These are phyloP conservation scores for Sphenostylis stenocarpa DNA, from an alignment of 306 rosid species.

Conservation along the genomic window DNA sequence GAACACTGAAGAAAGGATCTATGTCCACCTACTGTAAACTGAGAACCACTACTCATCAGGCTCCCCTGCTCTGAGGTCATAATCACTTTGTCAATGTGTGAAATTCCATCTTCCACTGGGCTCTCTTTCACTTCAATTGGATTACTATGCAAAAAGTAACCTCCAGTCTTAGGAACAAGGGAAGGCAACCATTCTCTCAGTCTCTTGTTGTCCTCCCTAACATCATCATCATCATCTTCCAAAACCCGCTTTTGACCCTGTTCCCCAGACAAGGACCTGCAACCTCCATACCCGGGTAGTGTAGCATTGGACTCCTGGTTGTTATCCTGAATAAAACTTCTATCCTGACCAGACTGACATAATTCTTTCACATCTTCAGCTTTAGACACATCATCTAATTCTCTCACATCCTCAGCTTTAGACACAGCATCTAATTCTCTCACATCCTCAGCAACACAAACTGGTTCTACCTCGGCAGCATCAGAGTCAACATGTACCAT, in stretches of 20 bases:
- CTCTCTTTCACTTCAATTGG: slow-evolving; percentile 50
- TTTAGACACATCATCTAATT: slow-evolving; percentile 42
- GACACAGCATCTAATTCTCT: slow-evolving; percentile 46
- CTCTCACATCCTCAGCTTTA: slow-evolving; percentile 43
- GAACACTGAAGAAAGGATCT: slow-evolving; percentile 54
- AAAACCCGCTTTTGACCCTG: slow-evolving; percentile 67
- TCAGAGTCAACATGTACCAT: slow-evolving; percentile 48
- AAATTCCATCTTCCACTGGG: slow-evolving; percentile 43
- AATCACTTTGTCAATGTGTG: slow-evolving; percentile 39
- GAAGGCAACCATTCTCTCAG: slow-evolving; percentile 65
- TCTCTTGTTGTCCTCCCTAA: slow-evolving; percentile 57
- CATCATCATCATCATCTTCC: slow-evolving; percentile 45
- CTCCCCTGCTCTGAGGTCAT: slow-evolving; percentile 48
- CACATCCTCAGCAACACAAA: slow-evolving; percentile 37
- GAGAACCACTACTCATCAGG: slow-evolving; percentile 45
- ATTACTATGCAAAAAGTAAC: slow-evolving; percentile 48
- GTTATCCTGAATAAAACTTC: slow-evolving; percentile 39
- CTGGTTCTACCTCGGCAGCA: slow-evolving; percentile 39
- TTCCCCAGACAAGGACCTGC: slow-evolving; percentile 48
- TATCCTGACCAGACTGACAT: slow-evolving; percentile 52
- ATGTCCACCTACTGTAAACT: slow-evolving; percentile 48
- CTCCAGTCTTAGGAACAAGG: slow-evolving; percentile 49
- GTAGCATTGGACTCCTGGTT: slow-evolving; percentile 44
- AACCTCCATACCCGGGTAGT: slow-evolving; percentile 46
- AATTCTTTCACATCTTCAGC: slow-evolving; percentile 40